phyloP scores from a whole-genome alignment of 139 green algal species.

The Chlamydomonas urium region DNA sequence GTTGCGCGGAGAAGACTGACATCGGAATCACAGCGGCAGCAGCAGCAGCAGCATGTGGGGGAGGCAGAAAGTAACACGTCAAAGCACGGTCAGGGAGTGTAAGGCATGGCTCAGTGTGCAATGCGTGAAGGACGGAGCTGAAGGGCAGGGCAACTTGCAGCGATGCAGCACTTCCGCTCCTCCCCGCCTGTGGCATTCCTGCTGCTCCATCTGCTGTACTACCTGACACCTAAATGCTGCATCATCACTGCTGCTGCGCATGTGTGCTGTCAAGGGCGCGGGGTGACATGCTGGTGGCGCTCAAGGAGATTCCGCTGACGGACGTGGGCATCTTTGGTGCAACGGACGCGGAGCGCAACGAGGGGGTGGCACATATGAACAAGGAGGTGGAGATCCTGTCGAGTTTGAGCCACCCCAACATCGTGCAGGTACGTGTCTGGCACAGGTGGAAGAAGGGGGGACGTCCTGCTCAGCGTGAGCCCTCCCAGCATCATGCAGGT shows the following conservation, averaged over 20 bases:
- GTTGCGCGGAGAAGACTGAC: too few relatives aligned
- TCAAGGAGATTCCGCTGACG: conserved; percentile 50
- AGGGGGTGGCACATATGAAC: conserved; percentile 33
- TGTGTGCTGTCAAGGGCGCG: too few relatives aligned
- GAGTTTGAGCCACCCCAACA: conserved; percentile 41
- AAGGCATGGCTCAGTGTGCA: too few relatives aligned
- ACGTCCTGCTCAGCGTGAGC: conserved; percentile 29
- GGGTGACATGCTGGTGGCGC: conserved; percentile 40
- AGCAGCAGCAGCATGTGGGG: too few relatives aligned
- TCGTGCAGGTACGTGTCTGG: conserved; percentile 32
- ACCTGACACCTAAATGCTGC: neutral
- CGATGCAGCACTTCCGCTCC: too few relatives aligned
- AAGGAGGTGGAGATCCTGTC: conserved; percentile 56
- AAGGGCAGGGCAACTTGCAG: too few relatives aligned
- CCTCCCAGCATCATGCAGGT: too few relatives aligned
- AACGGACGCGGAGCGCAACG: conserved; percentile 36
- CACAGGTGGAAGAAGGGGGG: too few relatives aligned
- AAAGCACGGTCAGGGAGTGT: neutral
- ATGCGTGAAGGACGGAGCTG: too few relatives aligned
- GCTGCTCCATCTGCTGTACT: too few relatives aligned
- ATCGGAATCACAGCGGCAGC: too few relatives aligned
- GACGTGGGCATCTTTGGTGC: conserved; percentile 48
- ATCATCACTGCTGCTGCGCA: neutral
- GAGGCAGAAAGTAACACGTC: neutral
- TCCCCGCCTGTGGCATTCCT: too few relatives aligned